phyloP scores from a whole-genome alignment of 768 basidiomycete genomes.

The Leccinum imitatum region DNA sequence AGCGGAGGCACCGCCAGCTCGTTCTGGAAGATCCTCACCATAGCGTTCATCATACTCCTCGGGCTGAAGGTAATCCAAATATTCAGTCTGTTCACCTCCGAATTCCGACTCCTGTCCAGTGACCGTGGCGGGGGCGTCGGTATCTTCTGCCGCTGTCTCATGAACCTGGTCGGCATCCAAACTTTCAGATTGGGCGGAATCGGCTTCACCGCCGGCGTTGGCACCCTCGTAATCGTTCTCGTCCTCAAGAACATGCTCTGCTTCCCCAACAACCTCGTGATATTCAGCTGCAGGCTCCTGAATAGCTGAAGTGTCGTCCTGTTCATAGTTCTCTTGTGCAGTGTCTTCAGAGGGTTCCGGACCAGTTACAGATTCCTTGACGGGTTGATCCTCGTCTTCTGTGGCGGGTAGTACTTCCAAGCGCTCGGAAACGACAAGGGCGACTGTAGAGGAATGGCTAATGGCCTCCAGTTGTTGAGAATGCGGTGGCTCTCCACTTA shows the following conservation, averaged over 20 bases:
- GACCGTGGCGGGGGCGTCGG: slow-evolving; percentile 13
- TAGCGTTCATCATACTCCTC: slow-evolving; percentile 39
- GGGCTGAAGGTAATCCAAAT: slow-evolving; percentile 31
- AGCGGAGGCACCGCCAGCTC: slow-evolving; percentile 16
- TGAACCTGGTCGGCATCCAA: slow-evolving; percentile 34
- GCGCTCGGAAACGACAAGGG: neutral
- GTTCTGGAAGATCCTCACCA: slow-evolving; percentile 36
- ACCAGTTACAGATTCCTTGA: slow-evolving; percentile 2
- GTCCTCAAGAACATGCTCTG: slow-evolving; percentile 18
- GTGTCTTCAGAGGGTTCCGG: slow-evolving; percentile 6
- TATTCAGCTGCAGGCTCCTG: slow-evolving; percentile 19
- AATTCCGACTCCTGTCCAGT: slow-evolving; percentile 15
- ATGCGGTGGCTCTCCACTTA: slow-evolving; percentile 7
- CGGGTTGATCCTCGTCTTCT: slow-evolving; percentile 5
- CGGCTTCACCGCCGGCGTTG: slow-evolving; percentile 19
- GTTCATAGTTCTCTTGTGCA: slow-evolving; percentile 10
- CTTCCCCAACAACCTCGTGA: slow-evolving; percentile 17
- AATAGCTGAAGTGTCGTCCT: neutral
- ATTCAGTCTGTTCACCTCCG: slow-evolving; percentile 35
- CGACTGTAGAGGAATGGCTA: neutral
- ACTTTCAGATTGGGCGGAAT: slow-evolving; percentile 16
- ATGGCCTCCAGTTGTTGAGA: slow-evolving; percentile 9
- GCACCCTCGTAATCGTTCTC: slow-evolving; percentile 23
- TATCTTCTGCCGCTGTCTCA: slow-evolving; percentile 21
- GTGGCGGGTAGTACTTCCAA: neutral